Conservation (phyloP, 768 basidiomycete genomes). For the Sporobolomyces phaffii region DNA sequence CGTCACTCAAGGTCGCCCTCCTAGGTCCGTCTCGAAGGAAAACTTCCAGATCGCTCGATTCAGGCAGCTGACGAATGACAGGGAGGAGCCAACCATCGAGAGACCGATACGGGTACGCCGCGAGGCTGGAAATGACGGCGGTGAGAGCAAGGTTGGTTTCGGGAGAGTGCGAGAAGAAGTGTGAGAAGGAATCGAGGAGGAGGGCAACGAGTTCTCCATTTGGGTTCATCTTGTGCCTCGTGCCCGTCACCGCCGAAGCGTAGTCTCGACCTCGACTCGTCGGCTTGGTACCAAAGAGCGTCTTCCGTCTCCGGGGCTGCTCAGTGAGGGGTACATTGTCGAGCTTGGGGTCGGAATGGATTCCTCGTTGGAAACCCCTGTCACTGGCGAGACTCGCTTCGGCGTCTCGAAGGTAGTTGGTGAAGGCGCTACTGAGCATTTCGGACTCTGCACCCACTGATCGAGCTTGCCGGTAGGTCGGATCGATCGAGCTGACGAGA, state of each 20-base stretch:
- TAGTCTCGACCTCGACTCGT: constrained; percentile 14
- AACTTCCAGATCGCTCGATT: background rate
- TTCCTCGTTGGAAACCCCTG: constrained; percentile 33
- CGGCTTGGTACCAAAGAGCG: constrained; percentile 14
- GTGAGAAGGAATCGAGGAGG: constrained; percentile 63
- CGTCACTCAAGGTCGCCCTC: constrained; percentile 47
- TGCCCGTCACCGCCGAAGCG: constrained; percentile 8
- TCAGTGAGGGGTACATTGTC: constrained; percentile 5
- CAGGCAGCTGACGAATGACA: constrained; percentile 10
- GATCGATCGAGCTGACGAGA: constrained; percentile 42
- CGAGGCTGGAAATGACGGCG: constrained; percentile 69
- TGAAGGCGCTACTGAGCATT: constrained; percentile 38
- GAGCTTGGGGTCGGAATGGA: constrained; percentile 18
- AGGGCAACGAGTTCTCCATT: constrained; percentile 68
- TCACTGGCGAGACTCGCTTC: constrained; percentile 27
- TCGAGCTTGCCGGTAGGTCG: constrained; percentile 20
- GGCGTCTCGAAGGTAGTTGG: constrained; percentile 45
- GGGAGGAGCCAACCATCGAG: constrained; percentile 85
- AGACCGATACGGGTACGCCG: constrained; percentile 76
- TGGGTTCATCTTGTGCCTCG: constrained; percentile 63
- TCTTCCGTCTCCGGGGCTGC: constrained; percentile 10
- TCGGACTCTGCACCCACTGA: constrained; percentile 11
- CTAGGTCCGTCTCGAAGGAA: background rate
- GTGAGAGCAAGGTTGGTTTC: constrained; percentile 84
- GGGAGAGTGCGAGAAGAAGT: constrained; percentile 77